Percentiles rank a stretch among this genome's conserved stretches.
Conservation (phyloP, 2,329 filamentous ascomycete species). For the Polytolypa hystricis region DNA sequence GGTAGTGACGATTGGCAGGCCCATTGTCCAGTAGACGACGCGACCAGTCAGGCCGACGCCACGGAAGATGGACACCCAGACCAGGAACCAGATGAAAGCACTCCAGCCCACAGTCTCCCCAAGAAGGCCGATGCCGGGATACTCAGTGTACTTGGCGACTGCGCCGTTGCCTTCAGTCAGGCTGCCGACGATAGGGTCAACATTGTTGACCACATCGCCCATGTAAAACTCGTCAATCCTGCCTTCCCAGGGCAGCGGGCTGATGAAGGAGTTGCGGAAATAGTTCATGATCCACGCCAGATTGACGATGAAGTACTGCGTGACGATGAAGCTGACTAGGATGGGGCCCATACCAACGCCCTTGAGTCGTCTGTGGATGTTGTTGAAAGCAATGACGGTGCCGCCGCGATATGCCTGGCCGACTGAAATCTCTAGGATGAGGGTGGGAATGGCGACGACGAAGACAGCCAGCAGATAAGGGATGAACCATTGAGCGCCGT, state of each 20-base stretch:
- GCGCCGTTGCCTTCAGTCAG: slow-evolving; percentile 28
- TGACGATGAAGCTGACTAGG: slow-evolving; percentile 45
- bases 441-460: slow-evolving; percentile 44
- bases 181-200: slow-evolving; percentile 31
- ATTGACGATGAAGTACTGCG: slow-evolving; percentile 47
- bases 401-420: slow-evolving; percentile 46
- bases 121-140: slow-evolving; percentile 37
- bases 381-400: slow-evolving; percentile 45
- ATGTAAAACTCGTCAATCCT: slow-evolving; percentile 44
- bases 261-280: slow-evolving; percentile 45
- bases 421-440: slow-evolving; percentile 45
- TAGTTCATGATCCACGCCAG: slow-evolving; percentile 50
- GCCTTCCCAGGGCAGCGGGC: slow-evolving; percentile 44
- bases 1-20: slow-evolving; percentile 46
- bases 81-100: slow-evolving; percentile 48
- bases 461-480: slow-evolving; percentile 47
- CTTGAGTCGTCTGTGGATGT: slow-evolving; percentile 42
- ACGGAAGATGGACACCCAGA: slow-evolving; percentile 50
- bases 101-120: slow-evolving; percentile 50
- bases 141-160: slow-evolving; percentile 37
- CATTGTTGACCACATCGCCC: slow-evolving; percentile 39
- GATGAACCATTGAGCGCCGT: slow-evolving; percentile 50
- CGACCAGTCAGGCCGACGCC: slow-evolving; percentile 48
- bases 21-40: slow-evolving; percentile 54
- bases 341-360: slow-evolving; percentile 44